Base-by-base conservation (phyloP, 768 basidiomycete species). In the Brasilioporus rufonigricans region DNA sequence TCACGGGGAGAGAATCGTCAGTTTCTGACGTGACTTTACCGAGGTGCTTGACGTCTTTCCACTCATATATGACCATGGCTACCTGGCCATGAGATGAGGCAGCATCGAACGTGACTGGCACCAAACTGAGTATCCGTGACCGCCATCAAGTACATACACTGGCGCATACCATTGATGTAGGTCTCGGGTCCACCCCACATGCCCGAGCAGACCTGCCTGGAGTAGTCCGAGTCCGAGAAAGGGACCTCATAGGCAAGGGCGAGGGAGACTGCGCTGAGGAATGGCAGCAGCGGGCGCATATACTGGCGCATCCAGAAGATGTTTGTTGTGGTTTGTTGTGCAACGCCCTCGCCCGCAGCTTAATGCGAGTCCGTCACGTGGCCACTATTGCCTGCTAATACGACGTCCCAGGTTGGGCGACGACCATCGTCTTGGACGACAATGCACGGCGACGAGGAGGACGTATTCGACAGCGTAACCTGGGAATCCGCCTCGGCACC, bases 61-160 rank as follows among this genome's bases (percentile, higher is more conserved):
- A 99, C 73, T 98, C 96, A 65, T 98, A 99, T 23, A 99, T 84
- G 50, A 96, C 89, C 80, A 97, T 86, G 26, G 96, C 92, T 19
- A 97, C 76, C 71, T 96, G 91, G 35, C 96, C 96, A 63, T 85
- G 77, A 4, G 93, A 93, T 6, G 78, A 63, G 18, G 76, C 68
- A 21, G 48, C 31, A 61, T 91, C 84, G 74, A 98, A 98, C 5
- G 85, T 85, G 56, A 96, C 86, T 89, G 74, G 52, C 50, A 41
- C 31, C 1, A 18, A 27, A 36, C 29, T 53, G 23, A 44, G 43
- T 45, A 55, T 69, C 61, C 71, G 63, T 39, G 53, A 58, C 52
- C 44, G 26, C 47, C 23, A 41, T 48, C 26, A 44, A 23, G 54
- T 38, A 49, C 31, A 56, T 39, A 60, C 14, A 40, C 43, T 47